These are phyloP conservation scores for Trichomonas gallinae DNA, from an alignment of 208 protist species.

Conservation along the genomic window DNA sequence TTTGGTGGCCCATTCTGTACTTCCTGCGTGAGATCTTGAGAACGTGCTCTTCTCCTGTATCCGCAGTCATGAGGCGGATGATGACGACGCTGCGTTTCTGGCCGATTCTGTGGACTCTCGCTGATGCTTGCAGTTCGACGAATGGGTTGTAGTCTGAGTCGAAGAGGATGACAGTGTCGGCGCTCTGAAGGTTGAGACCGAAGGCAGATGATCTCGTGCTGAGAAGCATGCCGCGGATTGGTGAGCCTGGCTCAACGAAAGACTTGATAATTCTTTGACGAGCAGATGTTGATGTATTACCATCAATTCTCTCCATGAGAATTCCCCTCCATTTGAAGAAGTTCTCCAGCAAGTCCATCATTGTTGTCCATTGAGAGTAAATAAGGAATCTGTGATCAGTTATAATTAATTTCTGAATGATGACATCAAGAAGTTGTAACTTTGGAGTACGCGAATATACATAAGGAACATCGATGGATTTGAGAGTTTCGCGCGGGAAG, in stretches of 20 bases:
- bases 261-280: slow-evolving; percentile 38
- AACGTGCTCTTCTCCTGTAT: slow-evolving; percentile 76
- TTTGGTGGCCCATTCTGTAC: slow-evolving; percentile 58
- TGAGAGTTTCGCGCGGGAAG: not conserved
- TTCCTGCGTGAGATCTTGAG: slow-evolving; percentile 62
- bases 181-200: slow-evolving; percentile 91
- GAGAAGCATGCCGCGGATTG: slow-evolving; percentile 56
- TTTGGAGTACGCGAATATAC: slow-evolving; percentile 45
- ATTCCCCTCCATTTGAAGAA: slow-evolving; percentile 55
- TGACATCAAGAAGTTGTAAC: slow-evolving; percentile 63
- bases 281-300: not conserved
- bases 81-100: slow-evolving; percentile 59
- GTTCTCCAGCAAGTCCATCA: slow-evolving; percentile 69
- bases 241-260: slow-evolving; percentile 32
- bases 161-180: slow-evolving; percentile 92
- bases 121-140: slow-evolving; percentile 91
- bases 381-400: slow-evolving; percentile 71
- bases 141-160: slow-evolving; percentile 95
- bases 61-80: slow-evolving; percentile 69
- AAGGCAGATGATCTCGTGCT: slow-evolving; percentile 87
- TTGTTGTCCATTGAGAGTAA: slow-evolving; percentile 74
- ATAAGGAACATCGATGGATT: not conserved
- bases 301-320: slow-evolving; percentile 51
- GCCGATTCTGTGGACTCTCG: slow-evolving; percentile 83
- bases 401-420: slow-evolving; percentile 59